Evolutionary conservation across 495 filamentous ascomycete genomes (phyloP), one percentile per base, ranked within the genome.

Genomic region (Aspergillus nidulans): DNA sequence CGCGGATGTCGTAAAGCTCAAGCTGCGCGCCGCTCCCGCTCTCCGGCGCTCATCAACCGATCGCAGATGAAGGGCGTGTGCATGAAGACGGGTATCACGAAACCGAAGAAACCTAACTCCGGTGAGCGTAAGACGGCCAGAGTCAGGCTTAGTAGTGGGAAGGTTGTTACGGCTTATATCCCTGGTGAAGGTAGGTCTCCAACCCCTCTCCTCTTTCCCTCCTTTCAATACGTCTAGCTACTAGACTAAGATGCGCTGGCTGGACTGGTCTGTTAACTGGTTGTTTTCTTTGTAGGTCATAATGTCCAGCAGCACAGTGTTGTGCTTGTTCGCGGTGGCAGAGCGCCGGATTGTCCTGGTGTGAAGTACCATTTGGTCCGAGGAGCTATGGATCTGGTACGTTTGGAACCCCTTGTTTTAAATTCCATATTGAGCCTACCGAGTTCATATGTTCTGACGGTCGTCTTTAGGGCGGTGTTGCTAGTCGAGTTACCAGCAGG

Each of bases 281-380:
- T 42, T 9, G 19, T 28, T 1, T 2, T 28, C 18, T 15, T 19
- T 53, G n/a, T 65, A 86, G 85, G 94, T 28, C 94, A 98, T 76
- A 98, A 97, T 77, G 90, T 96, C 59, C 92, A 96, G 78, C 94
- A 97, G 81, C 94, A 99, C 79, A 91, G 87, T 66, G 94, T 98
- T 28, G 94, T 98, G 48, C 76, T 97, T 56, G 91, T 97, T 12
- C 80, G 94, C 54, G 94, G 94, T 43, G 94, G 94, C 15, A 75
- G 94, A 61, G 82, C 81, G 44, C 94, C 97, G 82, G 94, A 99
- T 86, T 97, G 92, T 77, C 94, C 94, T 51, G 94, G 94, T 82
- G 94, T 99, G 74, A 87, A 91, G 63, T 99, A 99, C 69, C 86
- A 91, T 68, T 75, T 96, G 62, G 88, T 99, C 39, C 79, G 94